These are phyloP conservation scores for Plasmodium chabaudi DNA, from an alignment of 169 alveolate genomes.

Conservation along the genomic window DNA sequence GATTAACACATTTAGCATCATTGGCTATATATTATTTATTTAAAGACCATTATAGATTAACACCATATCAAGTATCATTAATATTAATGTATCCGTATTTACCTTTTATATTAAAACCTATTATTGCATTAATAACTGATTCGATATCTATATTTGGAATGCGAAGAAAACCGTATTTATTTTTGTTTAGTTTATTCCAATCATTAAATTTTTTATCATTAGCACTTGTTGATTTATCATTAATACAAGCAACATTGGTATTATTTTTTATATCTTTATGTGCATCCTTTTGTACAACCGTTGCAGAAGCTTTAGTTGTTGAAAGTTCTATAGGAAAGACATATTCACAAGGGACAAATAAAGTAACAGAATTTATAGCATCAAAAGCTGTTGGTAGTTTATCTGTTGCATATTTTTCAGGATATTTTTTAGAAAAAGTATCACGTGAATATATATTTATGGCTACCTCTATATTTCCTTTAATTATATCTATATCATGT, in stretches of 20 bases:
- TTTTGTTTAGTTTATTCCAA: slow-evolving; percentile 85
- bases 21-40: slow-evolving; percentile 90
- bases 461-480: slow-evolving; percentile 92
- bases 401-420: slow-evolving; percentile 95
- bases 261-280: slow-evolving; percentile 25
- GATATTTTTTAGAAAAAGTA: slow-evolving; percentile 90
- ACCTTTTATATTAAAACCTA: slow-evolving; percentile 90
- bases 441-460: slow-evolving; percentile 89
- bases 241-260: slow-evolving; percentile 50
- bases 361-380: slow-evolving; percentile 92
- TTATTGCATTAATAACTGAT: slow-evolving; percentile 86
- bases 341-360: slow-evolving; percentile 82
- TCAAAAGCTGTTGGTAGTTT: slow-evolving; percentile 92
- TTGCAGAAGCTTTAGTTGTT: slow-evolving; percentile 91
- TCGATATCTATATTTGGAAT: slow-evolving; percentile 83
- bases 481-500: slow-evolving; percentile 87
- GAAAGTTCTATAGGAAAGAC: slow-evolving; percentile 73
- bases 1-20: slow-evolving; percentile 91
- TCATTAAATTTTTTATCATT: slow-evolving; percentile 85
- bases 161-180: slow-evolving; percentile 89
- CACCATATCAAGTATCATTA: slow-evolving; percentile 85
- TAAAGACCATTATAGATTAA: slow-evolving; percentile 87
- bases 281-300: slow-evolving; percentile 88
- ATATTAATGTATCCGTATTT: slow-evolving; percentile 89
- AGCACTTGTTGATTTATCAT: slow-evolving; percentile 81